phyloP scores from a whole-genome alignment of 1,284 basidiomycete genomes.

The Ceratobasidium sp. region DNA sequence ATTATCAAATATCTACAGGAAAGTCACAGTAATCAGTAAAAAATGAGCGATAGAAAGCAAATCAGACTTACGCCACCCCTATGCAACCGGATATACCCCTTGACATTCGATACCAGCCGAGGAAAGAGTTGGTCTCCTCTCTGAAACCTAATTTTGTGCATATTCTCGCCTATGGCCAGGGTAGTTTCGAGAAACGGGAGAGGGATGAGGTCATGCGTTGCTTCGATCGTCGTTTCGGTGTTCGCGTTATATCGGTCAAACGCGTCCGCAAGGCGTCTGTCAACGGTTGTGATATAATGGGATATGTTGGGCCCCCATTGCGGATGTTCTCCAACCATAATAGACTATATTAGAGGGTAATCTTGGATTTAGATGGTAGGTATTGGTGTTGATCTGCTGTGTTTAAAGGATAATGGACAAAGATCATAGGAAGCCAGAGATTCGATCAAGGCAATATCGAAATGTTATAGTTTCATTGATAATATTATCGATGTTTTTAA shows the following conservation, averaged over 20 bases:
- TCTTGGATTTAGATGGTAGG: too few relatives aligned
- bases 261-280: not conserved
- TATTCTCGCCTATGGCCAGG: conserved; percentile 21
- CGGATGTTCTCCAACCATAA: not conserved
- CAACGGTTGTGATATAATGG: not conserved
- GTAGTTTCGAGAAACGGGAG: conserved; percentile 22
- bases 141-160: conserved; percentile 18
- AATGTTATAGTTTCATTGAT: too few relatives aligned
- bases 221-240: not conserved
- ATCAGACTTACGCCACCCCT: not conserved
- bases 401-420: too few relatives aligned
- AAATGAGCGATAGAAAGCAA: not conserved
- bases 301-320: conserved; percentile 13
- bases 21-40: not conserved
- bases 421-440: too few relatives aligned
- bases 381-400: too few relatives aligned
- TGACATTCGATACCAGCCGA: not conserved
- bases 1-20: not conserved
- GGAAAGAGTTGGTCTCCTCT: not conserved
- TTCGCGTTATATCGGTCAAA: conserved; percentile 5
- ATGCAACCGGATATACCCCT: not conserved
- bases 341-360: too few relatives aligned
- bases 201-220: conserved; percentile 1
- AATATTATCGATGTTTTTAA: too few relatives aligned
- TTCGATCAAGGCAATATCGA: too few relatives aligned